These are phyloP conservation scores for Mrakiaceae sp. DNA, from an alignment of 1,284 basidiomycete genomes.

Conservation along the genomic window DNA sequence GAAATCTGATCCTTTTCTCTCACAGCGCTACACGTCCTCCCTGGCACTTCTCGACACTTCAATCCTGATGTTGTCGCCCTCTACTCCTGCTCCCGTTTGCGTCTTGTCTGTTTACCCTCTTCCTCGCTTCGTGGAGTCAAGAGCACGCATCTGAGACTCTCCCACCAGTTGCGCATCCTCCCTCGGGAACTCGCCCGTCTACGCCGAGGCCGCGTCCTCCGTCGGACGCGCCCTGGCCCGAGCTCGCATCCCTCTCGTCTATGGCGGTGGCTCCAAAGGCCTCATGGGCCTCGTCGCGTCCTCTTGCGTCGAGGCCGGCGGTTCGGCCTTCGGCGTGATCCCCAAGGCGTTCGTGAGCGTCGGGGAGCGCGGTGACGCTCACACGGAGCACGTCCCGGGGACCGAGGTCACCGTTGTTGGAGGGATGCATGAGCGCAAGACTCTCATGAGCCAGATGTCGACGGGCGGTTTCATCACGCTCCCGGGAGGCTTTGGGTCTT, in stretches of 20 bases:
- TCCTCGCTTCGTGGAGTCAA: too few species aligned
- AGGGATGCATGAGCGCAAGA: conserved; percentile 64
- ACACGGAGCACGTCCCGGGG: conserved; percentile 26
- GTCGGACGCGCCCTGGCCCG: conserved; percentile 60
- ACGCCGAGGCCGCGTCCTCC: too few species aligned
- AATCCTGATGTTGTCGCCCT: too few species aligned
- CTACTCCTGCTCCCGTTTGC: too few species aligned
- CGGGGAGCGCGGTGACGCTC: conserved; percentile 27
- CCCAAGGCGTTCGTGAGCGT: conserved; percentile 47
- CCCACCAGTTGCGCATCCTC: too few species aligned
- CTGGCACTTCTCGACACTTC: too few species aligned
- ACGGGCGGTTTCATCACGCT: conserved; percentile 67
- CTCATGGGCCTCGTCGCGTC: conserved; percentile 78
- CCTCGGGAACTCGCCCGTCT: too few species aligned
- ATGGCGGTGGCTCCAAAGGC: conserved; percentile 72
- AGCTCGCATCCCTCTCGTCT: conserved; percentile 57
- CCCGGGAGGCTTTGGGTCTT: conserved; percentile 84
- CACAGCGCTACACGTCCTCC: too few species aligned
- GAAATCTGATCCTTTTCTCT: too few species aligned
- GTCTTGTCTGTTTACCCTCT: too few species aligned
- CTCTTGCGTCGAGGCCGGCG: conserved; percentile 53
- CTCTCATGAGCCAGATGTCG: conserved; percentile 68
- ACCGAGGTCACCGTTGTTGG: conserved; percentile 56
- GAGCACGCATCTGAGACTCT: too few species aligned
- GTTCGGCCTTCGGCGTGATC: conserved; percentile 67